Evolutionary conservation across 192 early-diverging fungal species (phyloP).

Genomic region (Linnemannia zychae): DNA sequence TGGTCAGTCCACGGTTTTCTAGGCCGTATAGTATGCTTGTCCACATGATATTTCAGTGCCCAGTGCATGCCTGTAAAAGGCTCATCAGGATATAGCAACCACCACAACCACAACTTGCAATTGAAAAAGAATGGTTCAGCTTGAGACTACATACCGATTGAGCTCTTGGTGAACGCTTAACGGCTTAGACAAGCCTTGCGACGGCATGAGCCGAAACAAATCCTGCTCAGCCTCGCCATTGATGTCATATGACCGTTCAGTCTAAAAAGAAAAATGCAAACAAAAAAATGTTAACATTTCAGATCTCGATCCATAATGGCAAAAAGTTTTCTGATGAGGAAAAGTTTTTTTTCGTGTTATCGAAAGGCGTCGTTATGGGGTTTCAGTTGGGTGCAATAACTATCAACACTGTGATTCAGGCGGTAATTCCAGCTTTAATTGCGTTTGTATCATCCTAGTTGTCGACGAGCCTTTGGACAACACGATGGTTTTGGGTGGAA

Average conservation of each 20-base stretch:
- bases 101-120: background rate
- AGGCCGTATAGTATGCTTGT: conserved; percentile 63
- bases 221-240: background rate
- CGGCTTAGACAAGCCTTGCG: background rate
- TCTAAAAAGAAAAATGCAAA: conserved; percentile 22
- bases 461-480: conserved; percentile 52
- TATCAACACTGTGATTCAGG: conserved; percentile 74
- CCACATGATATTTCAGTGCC: conserved; percentile 71
- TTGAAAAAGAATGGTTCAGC: too few species aligned
- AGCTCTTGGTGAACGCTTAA: background rate
- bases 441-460: conserved; percentile 68
- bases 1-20: conserved; percentile 64
- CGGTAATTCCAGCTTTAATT: conserved; percentile 86
- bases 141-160: conserved; percentile 23
- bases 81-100: conserved; percentile 30
- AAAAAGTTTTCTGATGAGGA: background rate
- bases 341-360: conserved; percentile 9
- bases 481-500: background rate
- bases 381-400: conserved; percentile 72
- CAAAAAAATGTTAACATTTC: conserved; percentile 11
- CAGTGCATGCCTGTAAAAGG: conserved; percentile 68
- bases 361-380: conserved; percentile 25
- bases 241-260: background rate
- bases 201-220: background rate
- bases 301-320: conserved; percentile 18